Percentiles rank a stretch among this genome's conserved stretches.
Evolutionary conservation across 1,284 basidiomycete species (phyloP).

Genomic region (Marasmius sp.): DNA sequence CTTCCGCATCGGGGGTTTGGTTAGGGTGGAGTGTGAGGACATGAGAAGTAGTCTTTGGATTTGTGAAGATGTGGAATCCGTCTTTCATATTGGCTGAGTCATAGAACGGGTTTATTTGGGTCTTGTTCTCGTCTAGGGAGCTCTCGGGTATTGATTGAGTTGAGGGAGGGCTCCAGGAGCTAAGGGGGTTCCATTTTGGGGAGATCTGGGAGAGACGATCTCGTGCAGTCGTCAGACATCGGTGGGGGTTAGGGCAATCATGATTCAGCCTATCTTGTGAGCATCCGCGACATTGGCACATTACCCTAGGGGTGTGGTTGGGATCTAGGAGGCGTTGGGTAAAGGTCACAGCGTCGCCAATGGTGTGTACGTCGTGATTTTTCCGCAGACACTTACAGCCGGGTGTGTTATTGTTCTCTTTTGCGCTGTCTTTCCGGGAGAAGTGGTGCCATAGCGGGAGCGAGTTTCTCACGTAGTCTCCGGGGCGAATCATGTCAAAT

Average conservation of each 20-base stretch:
- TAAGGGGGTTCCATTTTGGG: neutral
- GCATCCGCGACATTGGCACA: neutral
- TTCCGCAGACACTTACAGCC: constrained; percentile 1
- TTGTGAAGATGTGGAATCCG: constrained; percentile 9
- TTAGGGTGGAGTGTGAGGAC: neutral
- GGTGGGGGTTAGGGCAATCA: neutral
- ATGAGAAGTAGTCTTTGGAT: too few relatives aligned
- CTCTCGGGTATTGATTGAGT: neutral
- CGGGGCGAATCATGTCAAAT: too few relatives aligned
- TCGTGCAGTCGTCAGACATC: neutral
- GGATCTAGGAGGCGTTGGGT: neutral
- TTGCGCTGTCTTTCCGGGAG: neutral
- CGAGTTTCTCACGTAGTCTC: neutral
- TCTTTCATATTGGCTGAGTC: neutral
- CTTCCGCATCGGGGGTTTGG: neutral
- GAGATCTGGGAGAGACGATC: neutral
- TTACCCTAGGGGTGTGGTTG: neutral
- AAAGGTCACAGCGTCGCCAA: neutral
- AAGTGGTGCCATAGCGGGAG: constrained; percentile 27
- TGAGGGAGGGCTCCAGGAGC: neutral
- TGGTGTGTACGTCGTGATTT: neutral
- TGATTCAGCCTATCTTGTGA: neutral
- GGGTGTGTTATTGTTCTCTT: constrained; percentile 1
- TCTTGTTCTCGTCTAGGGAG: neutral
- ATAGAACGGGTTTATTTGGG: neutral